phyloP scores from a whole-genome alignment of 1,139 yeast genomes.

The Hansenula sp. region DNA sequence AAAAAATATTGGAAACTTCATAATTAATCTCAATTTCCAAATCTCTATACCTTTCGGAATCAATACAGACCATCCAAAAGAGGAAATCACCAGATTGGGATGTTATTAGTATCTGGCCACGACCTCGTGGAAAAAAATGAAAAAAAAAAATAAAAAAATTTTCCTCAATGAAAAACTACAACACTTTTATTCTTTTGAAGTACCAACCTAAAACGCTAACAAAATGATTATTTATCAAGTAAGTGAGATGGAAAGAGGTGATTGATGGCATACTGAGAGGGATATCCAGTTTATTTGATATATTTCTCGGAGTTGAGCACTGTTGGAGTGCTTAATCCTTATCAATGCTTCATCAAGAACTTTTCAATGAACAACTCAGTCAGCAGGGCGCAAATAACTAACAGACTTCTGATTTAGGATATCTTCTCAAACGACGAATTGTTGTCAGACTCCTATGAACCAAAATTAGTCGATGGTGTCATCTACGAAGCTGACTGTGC shows the following conservation, averaged over 20 bases:
- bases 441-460: constrained; percentile 95
- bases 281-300: neutral
- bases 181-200: neutral
- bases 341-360: neutral
- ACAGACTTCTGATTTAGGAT: constrained; percentile 44
- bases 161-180: neutral
- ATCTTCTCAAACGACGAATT: constrained; percentile 92
- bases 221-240: constrained; percentile 2
- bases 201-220: neutral
- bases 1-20: too few relatives aligned
- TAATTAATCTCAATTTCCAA: neutral
- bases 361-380: neutral
- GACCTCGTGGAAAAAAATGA: neutral
- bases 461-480: constrained; percentile 79
- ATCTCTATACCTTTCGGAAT: neutral
- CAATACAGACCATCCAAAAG: neutral
- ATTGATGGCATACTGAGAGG: neutral
- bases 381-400: constrained; percentile 3
- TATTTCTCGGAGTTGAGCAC: too few relatives aligned
- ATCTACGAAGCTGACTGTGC: constrained; percentile 96
- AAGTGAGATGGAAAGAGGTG: neutral
- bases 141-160: constrained; percentile 1
- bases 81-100: neutral
- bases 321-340: neutral
- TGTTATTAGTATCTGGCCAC: neutral